Percentiles rank a stretch among this genome's conserved stretches.
phyloP scores from a whole-genome alignment of 768 basidiomycete genomes.

The Suillus placidus region DNA sequence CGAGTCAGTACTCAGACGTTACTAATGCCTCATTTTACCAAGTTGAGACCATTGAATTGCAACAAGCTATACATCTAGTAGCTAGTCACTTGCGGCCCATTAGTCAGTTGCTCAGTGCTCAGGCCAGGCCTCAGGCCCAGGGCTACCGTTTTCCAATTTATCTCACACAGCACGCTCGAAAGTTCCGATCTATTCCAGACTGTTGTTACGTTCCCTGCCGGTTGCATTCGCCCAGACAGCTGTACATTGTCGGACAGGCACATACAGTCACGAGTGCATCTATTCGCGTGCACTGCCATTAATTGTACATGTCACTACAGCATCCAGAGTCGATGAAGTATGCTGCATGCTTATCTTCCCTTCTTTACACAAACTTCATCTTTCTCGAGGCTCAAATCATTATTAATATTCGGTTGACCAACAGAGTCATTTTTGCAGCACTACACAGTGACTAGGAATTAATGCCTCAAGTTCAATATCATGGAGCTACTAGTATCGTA shows the following conservation, averaged over 20 bases:
- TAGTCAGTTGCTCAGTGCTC: background rate
- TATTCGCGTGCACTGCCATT: too few relatives aligned
- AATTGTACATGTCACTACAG: too few relatives aligned
- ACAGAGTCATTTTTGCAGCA: background rate
- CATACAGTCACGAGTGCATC: too few relatives aligned
- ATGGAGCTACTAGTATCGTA: background rate
- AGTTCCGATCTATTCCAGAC: background rate
- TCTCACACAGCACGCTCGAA: background rate
- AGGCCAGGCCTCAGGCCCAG: too few relatives aligned
- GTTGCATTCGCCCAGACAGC: too few relatives aligned
- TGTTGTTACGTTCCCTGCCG: too few relatives aligned
- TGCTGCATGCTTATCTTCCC: background rate
- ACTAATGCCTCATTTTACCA: background rate
- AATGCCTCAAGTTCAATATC: background rate
- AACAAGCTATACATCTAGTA: background rate
- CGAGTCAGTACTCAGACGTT: background rate
- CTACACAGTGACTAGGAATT: background rate
- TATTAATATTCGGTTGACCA: background rate
- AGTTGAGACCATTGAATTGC: background rate
- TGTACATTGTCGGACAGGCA: background rate
- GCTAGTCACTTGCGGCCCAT: background rate
- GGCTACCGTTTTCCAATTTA: background rate
- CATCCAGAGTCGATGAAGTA: background rate
- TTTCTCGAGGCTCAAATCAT: background rate
- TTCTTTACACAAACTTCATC: background rate